Percentiles rank a stretch among this genome's conserved stretches.
These are phyloP conservation scores for Sistotremastrum niveocremeum DNA, from an alignment of 768 basidiomycete genomes.

Conservation along the genomic window DNA sequence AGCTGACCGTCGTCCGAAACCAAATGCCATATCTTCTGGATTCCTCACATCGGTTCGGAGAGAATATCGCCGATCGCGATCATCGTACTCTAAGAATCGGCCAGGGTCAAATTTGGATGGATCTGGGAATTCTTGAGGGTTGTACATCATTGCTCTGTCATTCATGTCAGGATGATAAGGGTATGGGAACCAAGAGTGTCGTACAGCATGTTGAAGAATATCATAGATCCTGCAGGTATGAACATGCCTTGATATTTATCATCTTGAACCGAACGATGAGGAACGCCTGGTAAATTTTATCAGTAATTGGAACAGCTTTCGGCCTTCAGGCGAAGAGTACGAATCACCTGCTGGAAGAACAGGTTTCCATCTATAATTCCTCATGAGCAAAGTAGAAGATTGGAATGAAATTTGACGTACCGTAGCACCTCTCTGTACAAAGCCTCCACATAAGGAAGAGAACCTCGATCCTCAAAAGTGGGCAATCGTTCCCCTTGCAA, in stretches of 20 bases:
- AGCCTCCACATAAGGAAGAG: constrained; percentile 16
- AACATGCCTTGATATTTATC: constrained; percentile 46
- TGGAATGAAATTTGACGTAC: neutral
- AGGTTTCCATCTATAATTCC: no score
- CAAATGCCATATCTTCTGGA: no score
- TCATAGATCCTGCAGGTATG: constrained; percentile 51
- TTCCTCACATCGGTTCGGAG: no score
- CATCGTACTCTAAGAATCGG: constrained; percentile 10
- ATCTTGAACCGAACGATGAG: constrained; percentile 52
- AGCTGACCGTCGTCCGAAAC: no score
- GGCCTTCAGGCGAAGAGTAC: no score
- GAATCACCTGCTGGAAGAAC: no score
- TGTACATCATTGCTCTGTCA: no score
- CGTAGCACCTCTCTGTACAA: constrained; percentile 10
- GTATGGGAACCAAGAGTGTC: no score
- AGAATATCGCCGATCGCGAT: no score
- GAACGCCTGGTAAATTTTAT: constrained; percentile 29
- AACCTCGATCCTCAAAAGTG: constrained; percentile 14
- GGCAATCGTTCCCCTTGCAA: constrained; percentile 18
- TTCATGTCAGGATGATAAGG: no score
- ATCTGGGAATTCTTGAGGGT: constrained; percentile 8
- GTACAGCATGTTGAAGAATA: neutral
- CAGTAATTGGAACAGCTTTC: no score
- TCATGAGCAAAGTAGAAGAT: no score
- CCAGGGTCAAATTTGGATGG: constrained; percentile 19